These are phyloP conservation scores for Balakata baccata DNA, from an alignment of 345 rosid species.

Conservation along the genomic window DNA sequence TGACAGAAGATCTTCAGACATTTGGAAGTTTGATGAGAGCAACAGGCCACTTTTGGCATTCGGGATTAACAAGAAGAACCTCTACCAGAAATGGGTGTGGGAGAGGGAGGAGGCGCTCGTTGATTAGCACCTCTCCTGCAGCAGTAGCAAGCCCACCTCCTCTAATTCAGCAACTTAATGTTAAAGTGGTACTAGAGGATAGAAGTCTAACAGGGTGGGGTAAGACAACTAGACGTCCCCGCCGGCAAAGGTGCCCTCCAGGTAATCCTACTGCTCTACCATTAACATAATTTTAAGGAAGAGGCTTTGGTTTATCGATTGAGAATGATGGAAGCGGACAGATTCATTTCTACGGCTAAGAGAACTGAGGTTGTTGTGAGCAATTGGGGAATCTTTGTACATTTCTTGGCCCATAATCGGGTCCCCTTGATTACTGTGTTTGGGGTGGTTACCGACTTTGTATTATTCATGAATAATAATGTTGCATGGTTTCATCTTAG, in stretches of 20 bases:
- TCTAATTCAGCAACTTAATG: conserved; percentile 51
- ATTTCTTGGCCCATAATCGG: conserved; percentile 41
- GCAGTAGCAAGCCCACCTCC: conserved; percentile 35
- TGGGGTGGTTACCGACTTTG: conserved; percentile 37
- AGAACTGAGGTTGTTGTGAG: conserved; percentile 12
- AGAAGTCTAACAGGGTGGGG: conserved; percentile 89
- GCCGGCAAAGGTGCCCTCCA: conserved; percentile 82
- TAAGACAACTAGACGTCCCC: conserved; percentile 83
- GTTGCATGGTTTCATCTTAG: conserved; percentile 42
- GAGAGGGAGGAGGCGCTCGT: conserved; percentile 62
- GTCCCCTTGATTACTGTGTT: conserved; percentile 37
- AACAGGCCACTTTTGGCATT: conserved; percentile 63
- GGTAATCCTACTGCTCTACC: conserved; percentile 59
- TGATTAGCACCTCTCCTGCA: conserved; percentile 39
- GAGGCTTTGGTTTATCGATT: conserved; percentile 21
- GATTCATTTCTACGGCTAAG: background rate
- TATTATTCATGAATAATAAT: conserved; percentile 47
- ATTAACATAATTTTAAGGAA: conserved; percentile 38
- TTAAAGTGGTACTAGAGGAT: conserved; percentile 68
- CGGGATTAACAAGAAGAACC: conserved; percentile 68
- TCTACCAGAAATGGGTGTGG: conserved; percentile 60
- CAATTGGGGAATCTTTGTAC: conserved; percentile 42
- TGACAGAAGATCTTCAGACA: conserved; percentile 85
- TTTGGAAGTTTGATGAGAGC: conserved; percentile 87
- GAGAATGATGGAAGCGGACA: conserved; percentile 12